phyloP scores from a whole-genome alignment of 2,329 filamentous ascomycete species.

The Didymella exigua region DNA sequence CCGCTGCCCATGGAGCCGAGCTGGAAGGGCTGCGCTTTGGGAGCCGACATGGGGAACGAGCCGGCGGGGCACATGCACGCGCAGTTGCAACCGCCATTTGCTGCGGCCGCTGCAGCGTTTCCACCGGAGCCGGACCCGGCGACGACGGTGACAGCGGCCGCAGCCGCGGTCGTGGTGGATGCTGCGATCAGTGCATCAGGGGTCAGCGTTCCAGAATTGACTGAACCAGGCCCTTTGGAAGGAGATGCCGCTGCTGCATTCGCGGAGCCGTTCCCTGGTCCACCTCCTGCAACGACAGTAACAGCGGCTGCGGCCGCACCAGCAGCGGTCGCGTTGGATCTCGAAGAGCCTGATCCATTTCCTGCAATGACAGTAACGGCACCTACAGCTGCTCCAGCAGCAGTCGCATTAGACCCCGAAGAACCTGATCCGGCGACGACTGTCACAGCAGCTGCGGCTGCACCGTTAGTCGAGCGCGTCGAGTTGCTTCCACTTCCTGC shows the following conservation, averaged over 20 bases:
- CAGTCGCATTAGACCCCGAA: constrained; percentile 8
- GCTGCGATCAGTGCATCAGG: constrained; percentile 19
- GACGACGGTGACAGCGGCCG: constrained; percentile 29
- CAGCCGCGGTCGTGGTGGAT: constrained; percentile 20
- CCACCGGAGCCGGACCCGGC: constrained; percentile 23
- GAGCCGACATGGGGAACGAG: constrained; percentile 40
- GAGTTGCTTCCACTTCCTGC: constrained; percentile 19
- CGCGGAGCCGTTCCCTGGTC: constrained; percentile 14
- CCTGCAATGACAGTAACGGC: constrained; percentile 29
- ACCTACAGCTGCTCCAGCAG: constrained; percentile 14
- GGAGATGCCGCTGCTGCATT: constrained; percentile 11
- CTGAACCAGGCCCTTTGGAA: constrained; percentile 10
- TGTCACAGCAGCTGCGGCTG: constrained; percentile 21
- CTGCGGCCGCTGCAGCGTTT: constrained; percentile 14
- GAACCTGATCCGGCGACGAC: constrained; percentile 26
- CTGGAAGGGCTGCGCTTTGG: constrained; percentile 36
- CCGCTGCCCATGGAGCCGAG: constrained; percentile 26
- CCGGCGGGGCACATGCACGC: constrained; percentile 39
- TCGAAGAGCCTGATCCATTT: constrained; percentile 18
- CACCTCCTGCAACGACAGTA: constrained; percentile 32
- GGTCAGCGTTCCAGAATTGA: constrained; percentile 22
- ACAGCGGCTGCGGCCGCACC: constrained; percentile 14
- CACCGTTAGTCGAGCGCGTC: constrained; percentile 13
- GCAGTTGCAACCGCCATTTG: constrained; percentile 34
- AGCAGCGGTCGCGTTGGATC: constrained; percentile 13